Conservation (phyloP, 306 rosid genomes). For the Acacia confusa region DNA sequence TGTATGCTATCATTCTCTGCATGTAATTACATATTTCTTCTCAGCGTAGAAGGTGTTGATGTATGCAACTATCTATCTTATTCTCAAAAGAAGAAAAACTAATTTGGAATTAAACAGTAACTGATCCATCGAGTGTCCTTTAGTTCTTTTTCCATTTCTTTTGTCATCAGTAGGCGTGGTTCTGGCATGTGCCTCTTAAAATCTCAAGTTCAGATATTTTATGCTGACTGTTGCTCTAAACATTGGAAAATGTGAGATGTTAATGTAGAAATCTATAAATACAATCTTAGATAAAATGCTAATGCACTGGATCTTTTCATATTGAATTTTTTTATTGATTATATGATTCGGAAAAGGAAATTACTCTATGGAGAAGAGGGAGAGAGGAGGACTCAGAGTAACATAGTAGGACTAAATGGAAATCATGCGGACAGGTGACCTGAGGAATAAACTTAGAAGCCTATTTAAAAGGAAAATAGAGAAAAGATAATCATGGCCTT, state of each 20-base stretch:
- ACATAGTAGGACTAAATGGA: constrained; percentile 26
- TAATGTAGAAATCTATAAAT: not conserved
- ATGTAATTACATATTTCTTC: constrained; percentile 36
- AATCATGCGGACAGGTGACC: constrained; percentile 2
- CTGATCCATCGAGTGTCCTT: not conserved
- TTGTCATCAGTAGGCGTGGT: not conserved
- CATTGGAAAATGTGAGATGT: not conserved
- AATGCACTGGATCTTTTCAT: not conserved
- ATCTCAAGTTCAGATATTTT: not conserved
- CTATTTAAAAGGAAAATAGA: not conserved
- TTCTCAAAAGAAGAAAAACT: not conserved
- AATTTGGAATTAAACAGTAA: constrained; percentile 6
- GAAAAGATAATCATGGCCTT: constrained; percentile 12
- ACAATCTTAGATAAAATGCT: not conserved
- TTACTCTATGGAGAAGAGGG: not conserved
- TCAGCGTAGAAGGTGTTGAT: constrained; percentile 23
- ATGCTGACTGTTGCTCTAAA: not conserved
- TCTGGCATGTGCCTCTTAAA: not conserved
- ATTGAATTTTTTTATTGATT: not conserved
- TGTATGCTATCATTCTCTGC: constrained; percentile 33
- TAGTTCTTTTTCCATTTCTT: not conserved
- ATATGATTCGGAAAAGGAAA: not conserved
- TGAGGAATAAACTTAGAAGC: not conserved
- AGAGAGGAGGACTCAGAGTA: constrained; percentile 4
- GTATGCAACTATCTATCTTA: not conserved